Base-by-base conservation (phyloP, 306 rosid genomes). In the Inga laurina region DNA sequence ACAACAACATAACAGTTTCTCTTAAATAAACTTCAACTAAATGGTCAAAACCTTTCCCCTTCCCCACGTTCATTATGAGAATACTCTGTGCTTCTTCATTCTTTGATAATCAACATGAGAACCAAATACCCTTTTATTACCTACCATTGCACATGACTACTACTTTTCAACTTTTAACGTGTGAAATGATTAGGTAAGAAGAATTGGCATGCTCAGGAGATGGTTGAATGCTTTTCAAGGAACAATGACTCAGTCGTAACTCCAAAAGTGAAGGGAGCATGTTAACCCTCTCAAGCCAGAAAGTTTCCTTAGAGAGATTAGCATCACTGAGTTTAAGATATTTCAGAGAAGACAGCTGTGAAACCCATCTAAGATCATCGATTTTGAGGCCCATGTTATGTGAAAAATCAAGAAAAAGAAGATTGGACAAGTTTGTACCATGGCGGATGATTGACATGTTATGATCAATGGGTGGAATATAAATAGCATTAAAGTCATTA, bases 201-300 rank as follows among this genome's bases (percentile, higher is more conserved):
- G 19, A 56, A 56, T 56, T 56, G 27, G 8, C 27, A 21, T 56
- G 1, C 24, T 21, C 3, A 19, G 21, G 64, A 56, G 27, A 21
- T 8, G 24, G 64, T 2, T 56, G 64, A 56, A 81, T 24, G 30
- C 39, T 41, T 22, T 66, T 45, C 35, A 87, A 82, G 5, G 14
- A 0, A 82, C 86, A 87, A 52, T 0, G 5, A 5, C 52, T 16
- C 8, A 87, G n/a, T 32, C n/a, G 81, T 35, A 87, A 22, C 59
- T 81, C 84, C 8, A 64, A 13, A 16, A 84, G 90, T 22, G 84
- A 75, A 81, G 84, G 87, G n/a, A 83, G 79, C 82, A 45, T 79
- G 21, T 37, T 51, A 21, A 83, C 30, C 0, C 51, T 16, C 27
- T 80, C 81, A 54, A 78, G 83, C 88, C 77, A 78, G 14, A 13